Conservation (phyloP, 1,284 basidiomycete genomes). For the Irpex sp. region DNA sequence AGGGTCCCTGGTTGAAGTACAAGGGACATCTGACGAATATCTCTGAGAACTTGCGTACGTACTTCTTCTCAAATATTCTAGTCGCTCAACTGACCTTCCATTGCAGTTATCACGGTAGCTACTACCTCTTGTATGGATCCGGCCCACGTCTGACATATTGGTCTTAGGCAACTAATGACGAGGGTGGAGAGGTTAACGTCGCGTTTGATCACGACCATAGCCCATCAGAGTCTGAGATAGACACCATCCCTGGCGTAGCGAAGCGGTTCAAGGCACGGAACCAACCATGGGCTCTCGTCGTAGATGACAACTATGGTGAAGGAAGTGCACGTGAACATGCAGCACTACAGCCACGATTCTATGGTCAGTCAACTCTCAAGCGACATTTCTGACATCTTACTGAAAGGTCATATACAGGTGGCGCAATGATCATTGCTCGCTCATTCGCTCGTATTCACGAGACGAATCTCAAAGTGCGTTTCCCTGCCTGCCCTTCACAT, state of each 20-base stretch:
- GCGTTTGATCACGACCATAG: conserved; percentile 73
- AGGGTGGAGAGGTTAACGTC: conserved; percentile 87
- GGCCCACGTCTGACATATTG: not conserved
- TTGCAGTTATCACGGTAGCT: conserved; percentile 52
- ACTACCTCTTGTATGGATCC: not conserved
- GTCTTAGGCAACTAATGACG: conserved; percentile 81
- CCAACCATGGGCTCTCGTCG: conserved; percentile 92
- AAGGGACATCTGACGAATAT: conserved; percentile 96
- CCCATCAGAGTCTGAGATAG: conserved; percentile 46
- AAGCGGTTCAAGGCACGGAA: conserved; percentile 80
- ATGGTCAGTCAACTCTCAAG: conserved; percentile 48
- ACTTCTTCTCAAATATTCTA: not conserved
- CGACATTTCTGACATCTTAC: not conserved
- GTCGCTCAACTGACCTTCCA: conserved; percentile 26
- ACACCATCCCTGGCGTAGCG: conserved; percentile 87
- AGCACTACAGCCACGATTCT: conserved; percentile 94
- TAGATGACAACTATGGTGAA: conserved; percentile 97
- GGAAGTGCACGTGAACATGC: conserved; percentile 98
- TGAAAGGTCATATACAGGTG: conserved; percentile 46
- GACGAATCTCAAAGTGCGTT: conserved; percentile 86
- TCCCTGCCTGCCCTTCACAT: not conserved
- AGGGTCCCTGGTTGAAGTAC: conserved; percentile 98
- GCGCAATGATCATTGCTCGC: conserved; percentile 79
- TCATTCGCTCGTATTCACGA: conserved; percentile 99
- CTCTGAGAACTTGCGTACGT: conserved; percentile 89